Percentiles rank a stretch among this genome's conserved stretches.
These are phyloP conservation scores for Hypoxylon sp. DNA, from an alignment of 2,329 filamentous ascomycete genomes.

Conservation along the genomic window DNA sequence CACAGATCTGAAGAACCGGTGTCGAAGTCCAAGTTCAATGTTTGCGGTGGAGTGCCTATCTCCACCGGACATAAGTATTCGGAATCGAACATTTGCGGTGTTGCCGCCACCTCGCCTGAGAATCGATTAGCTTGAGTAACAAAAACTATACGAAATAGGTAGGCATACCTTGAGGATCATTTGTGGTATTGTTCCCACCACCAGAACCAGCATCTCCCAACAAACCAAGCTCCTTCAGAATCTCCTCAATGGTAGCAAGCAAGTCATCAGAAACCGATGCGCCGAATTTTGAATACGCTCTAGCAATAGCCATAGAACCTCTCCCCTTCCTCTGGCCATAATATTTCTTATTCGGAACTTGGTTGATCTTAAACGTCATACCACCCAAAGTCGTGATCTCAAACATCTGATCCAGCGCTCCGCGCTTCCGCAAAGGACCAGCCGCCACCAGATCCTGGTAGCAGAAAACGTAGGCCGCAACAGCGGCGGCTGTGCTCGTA, in stretches of 20 bases:
- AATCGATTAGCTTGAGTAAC: constrained; percentile 21
- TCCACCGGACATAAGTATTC: constrained; percentile 56
- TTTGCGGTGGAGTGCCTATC: constrained; percentile 60
- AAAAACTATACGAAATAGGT: background rate
- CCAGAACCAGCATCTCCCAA: constrained; percentile 38
- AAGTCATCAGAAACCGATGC: constrained; percentile 56
- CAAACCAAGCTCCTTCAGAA: constrained; percentile 56
- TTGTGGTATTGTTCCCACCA: constrained; percentile 33
- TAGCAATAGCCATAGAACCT: constrained; percentile 58
- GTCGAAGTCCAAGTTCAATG: constrained; percentile 62
- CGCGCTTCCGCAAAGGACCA: constrained; percentile 52
- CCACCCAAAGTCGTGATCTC: constrained; percentile 58
- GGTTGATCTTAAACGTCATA: constrained; percentile 58
- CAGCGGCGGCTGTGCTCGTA: constrained; percentile 53
- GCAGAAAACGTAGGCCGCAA: constrained; percentile 54
- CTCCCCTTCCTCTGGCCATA: constrained; percentile 50
- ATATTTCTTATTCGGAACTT: constrained; percentile 59
- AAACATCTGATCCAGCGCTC: constrained; percentile 48
- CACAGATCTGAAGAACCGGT: constrained; percentile 65
- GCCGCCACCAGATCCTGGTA: constrained; percentile 50
- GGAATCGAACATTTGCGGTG: constrained; percentile 53
- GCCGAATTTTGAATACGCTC: constrained; percentile 60
- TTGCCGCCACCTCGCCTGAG: constrained; percentile 52
- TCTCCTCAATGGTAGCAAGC: constrained; percentile 53
- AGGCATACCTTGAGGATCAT: constrained; percentile 33